A percentile compares a stretch with the other conserved stretches of the same genome.
Conservation (phyloP, 495 filamentous ascomycete species). For the Penicillium dipodomyicola region DNA sequence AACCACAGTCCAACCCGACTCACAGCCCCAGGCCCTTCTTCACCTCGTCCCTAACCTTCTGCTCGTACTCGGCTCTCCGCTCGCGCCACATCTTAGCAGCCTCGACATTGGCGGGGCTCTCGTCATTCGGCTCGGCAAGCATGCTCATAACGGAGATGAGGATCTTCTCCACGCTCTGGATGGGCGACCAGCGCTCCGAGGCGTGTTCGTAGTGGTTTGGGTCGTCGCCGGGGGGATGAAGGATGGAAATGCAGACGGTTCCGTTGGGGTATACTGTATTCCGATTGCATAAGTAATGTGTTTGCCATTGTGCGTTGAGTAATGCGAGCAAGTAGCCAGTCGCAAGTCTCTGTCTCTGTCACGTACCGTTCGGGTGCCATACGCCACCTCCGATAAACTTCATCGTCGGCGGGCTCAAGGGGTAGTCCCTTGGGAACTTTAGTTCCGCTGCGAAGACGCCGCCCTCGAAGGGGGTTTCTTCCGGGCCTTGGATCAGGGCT, state of each 20-base stretch:
- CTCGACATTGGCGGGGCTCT: constrained; percentile 97
- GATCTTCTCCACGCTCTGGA: constrained; percentile 98
- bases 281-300: not conserved
- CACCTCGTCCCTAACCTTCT: constrained; percentile 77
- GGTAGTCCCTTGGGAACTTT: constrained; percentile 95
- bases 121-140: constrained; percentile 97
- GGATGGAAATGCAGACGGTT: constrained; percentile 93
- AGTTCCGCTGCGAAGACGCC: constrained; percentile 93
- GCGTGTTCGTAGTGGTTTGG: constrained; percentile 98
- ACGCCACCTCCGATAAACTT: constrained; percentile 81
- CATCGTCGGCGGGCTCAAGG: constrained; percentile 90
- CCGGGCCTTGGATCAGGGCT: constrained; percentile 90
- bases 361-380: constrained; percentile 93
- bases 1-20: constrained; percentile 9
- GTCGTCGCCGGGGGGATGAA: constrained; percentile 97
- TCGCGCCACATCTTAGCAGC: constrained; percentile 99
- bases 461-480: constrained; percentile 92
- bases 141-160: constrained; percentile 97
- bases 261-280: constrained; percentile 82
- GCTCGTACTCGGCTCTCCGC: constrained; percentile 77
- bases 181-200: constrained; percentile 91
- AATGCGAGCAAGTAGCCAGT: not conserved
- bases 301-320: not conserved
- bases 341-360: constrained; percentile 3
- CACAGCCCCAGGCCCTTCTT: constrained; percentile 59